phyloP scores from a whole-genome alignment of 2,329 filamentous ascomycete genomes.

The Fusarium torreyae region DNA sequence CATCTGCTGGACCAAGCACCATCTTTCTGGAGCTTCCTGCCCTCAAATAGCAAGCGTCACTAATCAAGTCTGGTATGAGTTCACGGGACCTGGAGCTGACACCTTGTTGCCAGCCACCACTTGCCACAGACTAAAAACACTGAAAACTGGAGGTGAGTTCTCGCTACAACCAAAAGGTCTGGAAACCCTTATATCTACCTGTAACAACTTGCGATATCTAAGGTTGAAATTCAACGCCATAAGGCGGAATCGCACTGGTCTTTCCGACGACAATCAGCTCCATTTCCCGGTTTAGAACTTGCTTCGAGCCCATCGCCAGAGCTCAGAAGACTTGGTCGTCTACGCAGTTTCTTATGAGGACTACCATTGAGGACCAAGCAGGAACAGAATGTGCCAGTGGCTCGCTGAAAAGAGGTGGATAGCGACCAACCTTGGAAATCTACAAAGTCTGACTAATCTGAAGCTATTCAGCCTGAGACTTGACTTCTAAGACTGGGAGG shows the following conservation, averaged over 20 bases:
- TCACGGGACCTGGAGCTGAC: too few species aligned
- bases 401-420: too few species aligned
- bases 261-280: too few species aligned
- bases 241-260: not conserved
- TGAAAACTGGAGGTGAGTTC: not conserved
- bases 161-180: not conserved
- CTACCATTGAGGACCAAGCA: too few species aligned
- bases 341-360: too few species aligned
- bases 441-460: too few species aligned
- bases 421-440: too few species aligned
- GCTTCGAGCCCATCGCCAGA: too few species aligned
- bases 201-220: not conserved
- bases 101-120: not conserved
- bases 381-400: too few species aligned
- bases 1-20: not conserved
- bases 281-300: too few species aligned
- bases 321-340: too few species aligned
- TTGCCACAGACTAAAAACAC: not conserved
- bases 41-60: not conserved
- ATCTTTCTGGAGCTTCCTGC: not conserved
- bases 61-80: not conserved
- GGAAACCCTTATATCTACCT: not conserved
- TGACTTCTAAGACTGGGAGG: not conserved
- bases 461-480: not conserved
- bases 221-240: not conserved